These are phyloP conservation scores for Gracilaria vermiculophylla DNA, from an alignment of 23 red algal species.

Conservation along the genomic window DNA sequence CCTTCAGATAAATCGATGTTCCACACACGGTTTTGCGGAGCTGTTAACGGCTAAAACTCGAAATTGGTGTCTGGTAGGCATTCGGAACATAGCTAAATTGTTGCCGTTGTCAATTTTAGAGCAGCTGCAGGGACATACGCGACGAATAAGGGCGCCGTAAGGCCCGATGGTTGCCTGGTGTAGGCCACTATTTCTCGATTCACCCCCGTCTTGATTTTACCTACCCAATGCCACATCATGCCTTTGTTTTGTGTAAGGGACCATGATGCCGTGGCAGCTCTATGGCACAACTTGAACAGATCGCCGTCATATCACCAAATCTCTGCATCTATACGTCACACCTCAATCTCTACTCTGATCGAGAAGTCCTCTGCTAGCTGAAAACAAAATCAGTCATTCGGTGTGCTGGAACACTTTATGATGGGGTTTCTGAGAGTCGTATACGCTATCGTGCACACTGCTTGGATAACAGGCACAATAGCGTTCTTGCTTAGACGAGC, in stretches of 20 bases:
- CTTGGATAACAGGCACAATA: not conserved
- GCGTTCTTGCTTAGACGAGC: slow-evolving; percentile 1
- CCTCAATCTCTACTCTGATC: too few species aligned
- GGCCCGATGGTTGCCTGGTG: not conserved
- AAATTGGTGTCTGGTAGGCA: not conserved
- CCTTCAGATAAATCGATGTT: not conserved
- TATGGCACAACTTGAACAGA: not conserved
- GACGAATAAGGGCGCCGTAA: not conserved
- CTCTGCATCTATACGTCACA: too few species aligned
- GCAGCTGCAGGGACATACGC: not conserved
- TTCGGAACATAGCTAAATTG: not conserved
- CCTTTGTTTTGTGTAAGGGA: not conserved
- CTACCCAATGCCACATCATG: not conserved
- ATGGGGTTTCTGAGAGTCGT: not conserved
- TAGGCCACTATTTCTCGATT: not conserved
- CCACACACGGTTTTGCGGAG: not conserved
- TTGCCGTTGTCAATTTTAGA: not conserved
- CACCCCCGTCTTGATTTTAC: not conserved
- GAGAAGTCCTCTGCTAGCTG: too few species aligned
- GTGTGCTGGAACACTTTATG: not conserved
- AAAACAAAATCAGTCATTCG: too few species aligned
- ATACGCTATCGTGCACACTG: not conserved
- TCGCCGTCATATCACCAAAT: not conserved
- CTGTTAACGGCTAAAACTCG: not conserved
- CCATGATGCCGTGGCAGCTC: not conserved